A percentile compares a stretch with the other conserved stretches of the same genome.
Conservation (phyloP, 768 basidiomycete genomes). For the Podaxis sp. region DNA sequence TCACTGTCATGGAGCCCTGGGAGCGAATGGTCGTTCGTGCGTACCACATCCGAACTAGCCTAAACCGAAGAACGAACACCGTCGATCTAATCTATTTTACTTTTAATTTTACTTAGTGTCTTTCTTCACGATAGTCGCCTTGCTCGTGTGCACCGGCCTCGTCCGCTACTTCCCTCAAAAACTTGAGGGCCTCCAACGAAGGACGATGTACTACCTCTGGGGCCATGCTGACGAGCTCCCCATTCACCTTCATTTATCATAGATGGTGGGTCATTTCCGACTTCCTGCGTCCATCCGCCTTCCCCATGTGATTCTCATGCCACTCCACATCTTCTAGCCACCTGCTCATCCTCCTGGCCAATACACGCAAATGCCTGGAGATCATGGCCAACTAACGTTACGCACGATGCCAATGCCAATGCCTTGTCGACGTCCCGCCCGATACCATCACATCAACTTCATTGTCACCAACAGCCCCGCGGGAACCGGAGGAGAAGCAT, state of each 20-base stretch:
- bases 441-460: too few relatives aligned
- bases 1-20: conserved; percentile 55
- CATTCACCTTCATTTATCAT: conserved; percentile 5
- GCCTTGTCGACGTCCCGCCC: too few relatives aligned
- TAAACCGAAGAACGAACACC: not conserved
- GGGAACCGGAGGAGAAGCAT: not conserved
- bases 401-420: too few relatives aligned
- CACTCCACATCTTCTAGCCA: not conserved
- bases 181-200: conserved; percentile 38
- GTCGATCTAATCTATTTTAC: not conserved
- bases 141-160: conserved; percentile 40
- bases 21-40: conserved; percentile 49
- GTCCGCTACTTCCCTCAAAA: conserved; percentile 48
- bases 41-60: not conserved
- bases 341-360: not conserved
- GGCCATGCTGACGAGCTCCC: conserved; percentile 40
- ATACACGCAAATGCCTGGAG: too few relatives aligned
- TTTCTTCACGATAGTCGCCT: conserved; percentile 37
- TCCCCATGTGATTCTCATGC: not conserved
- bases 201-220: conserved; percentile 49
- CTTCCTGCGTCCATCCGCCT: not conserved
- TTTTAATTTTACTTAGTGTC: conserved; percentile 32
- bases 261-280: not conserved
- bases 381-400: too few relatives aligned
- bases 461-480: not conserved